Conservation (phyloP, 805 yeast species). For the Pichia membranifaciens region DNA sequence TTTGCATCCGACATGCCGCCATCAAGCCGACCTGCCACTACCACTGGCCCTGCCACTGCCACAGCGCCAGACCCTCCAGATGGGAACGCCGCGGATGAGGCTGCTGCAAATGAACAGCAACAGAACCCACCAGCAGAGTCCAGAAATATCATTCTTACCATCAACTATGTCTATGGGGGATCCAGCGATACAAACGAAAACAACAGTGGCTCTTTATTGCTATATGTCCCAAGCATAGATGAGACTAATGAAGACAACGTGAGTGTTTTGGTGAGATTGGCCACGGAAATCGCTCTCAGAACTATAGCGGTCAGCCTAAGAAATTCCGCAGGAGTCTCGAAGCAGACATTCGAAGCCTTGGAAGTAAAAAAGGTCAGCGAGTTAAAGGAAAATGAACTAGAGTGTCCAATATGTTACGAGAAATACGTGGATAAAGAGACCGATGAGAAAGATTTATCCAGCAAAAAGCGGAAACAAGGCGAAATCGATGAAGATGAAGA, state of each 20-base stretch:
- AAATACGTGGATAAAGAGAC: conserved; percentile 31
- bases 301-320: conserved; percentile 49
- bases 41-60: not conserved
- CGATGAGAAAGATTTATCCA: conserved; percentile 3
- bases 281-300: conserved; percentile 64
- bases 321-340: conserved; percentile 47
- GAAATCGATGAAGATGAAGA: conserved; percentile 5
- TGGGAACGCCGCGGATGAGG: not conserved
- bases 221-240: conserved; percentile 61
- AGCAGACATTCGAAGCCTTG: conserved; percentile 46
- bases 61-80: not conserved
- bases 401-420: conserved; percentile 66
- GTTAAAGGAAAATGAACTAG: conserved; percentile 26
- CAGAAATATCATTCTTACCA: conserved; percentile 36
- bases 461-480: conserved; percentile 4
- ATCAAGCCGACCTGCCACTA: not conserved
- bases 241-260: conserved; percentile 56
- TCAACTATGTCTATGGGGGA: conserved; percentile 33
- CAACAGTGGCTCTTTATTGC: conserved; percentile 49
- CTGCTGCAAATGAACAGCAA: not conserved
- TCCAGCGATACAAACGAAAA: conserved; percentile 5
- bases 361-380: conserved; percentile 33
- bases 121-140: conserved; percentile 12
- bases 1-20: no score
- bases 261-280: conserved; percentile 56